phyloP scores from a whole-genome alignment of 306 rosid genomes.

The Acacia acuminata region DNA sequence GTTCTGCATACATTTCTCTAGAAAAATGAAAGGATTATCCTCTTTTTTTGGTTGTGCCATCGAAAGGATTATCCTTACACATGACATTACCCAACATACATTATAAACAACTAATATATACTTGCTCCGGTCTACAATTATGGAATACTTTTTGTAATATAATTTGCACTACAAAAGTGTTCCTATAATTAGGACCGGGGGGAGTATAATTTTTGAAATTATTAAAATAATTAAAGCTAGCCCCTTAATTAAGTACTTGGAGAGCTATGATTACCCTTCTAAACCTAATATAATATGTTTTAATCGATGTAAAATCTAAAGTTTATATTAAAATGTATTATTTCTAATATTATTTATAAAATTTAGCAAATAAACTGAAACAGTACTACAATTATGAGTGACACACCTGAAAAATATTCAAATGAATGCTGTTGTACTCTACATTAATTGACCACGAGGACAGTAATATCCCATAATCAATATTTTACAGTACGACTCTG shows the following conservation, averaged over 20 bases:
- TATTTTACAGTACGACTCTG: background rate
- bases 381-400: background rate
- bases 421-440: background rate
- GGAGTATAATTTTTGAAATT: too few species aligned
- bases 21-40: too few species aligned
- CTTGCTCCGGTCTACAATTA: too few species aligned
- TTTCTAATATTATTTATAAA: background rate
- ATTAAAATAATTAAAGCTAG: too few species aligned
- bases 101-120: too few species aligned
- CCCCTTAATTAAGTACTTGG: background rate
- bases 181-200: too few species aligned
- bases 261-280: background rate
- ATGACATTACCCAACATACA: background rate
- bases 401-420: background rate
- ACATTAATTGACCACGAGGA: slow-evolving; percentile 3
- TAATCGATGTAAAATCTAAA: too few species aligned
- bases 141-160: too few species aligned
- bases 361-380: background rate
- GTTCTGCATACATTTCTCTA: background rate
- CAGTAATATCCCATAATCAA: background rate
- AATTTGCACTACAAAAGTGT: too few species aligned
- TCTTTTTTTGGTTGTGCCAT: too few species aligned
- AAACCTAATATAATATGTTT: too few species aligned
- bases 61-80: background rate
- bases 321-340: too few species aligned